Conservation (phyloP, 768 basidiomycete genomes). For the Mycena albidolilacea region DNA sequence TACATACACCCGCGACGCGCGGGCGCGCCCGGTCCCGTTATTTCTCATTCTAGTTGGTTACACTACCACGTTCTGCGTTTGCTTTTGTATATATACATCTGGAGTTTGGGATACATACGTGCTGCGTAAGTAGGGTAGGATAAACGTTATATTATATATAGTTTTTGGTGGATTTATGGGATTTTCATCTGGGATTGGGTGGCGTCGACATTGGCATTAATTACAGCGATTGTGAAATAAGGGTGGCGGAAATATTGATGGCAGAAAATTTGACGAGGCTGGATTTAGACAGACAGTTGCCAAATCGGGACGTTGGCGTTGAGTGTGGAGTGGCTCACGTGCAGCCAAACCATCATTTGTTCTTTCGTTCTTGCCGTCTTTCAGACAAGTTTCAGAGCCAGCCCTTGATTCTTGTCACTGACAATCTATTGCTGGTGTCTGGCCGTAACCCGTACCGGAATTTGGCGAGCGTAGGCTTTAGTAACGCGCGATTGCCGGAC, state of each 20-base stretch:
- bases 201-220: too few relatives aligned
- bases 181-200: not conserved
- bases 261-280: too few relatives aligned
- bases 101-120: not conserved
- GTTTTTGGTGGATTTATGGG: not conserved
- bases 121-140: slow-evolving; percentile 16
- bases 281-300: not conserved
- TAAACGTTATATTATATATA: slow-evolving; percentile 21
- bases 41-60: not conserved
- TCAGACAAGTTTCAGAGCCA: too few relatives aligned
- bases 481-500: too few relatives aligned
- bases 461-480: too few relatives aligned
- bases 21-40: not conserved
- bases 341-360: too few relatives aligned
- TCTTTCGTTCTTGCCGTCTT: too few relatives aligned
- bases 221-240: too few relatives aligned
- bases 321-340: not conserved
- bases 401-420: too few relatives aligned
- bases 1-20: slow-evolving; percentile 22
- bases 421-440: too few relatives aligned
- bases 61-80: not conserved
- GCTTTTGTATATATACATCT: not conserved
- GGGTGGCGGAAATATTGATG: too few relatives aligned
- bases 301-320: slow-evolving; percentile 22
- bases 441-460: too few relatives aligned